phyloP scores from a whole-genome alignment of 371 early-diverging fungal genomes.

The Haplosporangium sp. region DNA sequence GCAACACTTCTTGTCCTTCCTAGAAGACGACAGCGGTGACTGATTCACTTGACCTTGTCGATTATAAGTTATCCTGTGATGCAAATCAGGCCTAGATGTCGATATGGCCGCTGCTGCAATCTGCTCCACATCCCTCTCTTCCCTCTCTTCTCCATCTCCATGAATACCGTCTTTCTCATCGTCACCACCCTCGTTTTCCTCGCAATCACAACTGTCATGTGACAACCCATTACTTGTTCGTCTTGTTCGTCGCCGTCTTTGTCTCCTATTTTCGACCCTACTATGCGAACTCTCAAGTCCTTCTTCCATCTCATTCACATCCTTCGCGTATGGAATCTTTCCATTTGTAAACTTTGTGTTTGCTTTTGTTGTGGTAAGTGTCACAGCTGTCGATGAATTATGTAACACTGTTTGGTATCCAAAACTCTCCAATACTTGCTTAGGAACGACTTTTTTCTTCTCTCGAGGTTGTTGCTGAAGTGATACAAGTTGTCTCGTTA shows the following conservation, averaged over 20 bases:
- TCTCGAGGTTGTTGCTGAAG: slow-evolving; percentile 28
- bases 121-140: slow-evolving; percentile 24
- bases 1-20: neutral
- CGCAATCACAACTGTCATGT: neutral
- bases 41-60: slow-evolving; percentile 6
- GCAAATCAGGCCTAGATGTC: slow-evolving; percentile 18
- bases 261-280: slow-evolving; percentile 15
- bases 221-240: neutral
- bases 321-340: slow-evolving; percentile 19
- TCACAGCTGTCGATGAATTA: slow-evolving; percentile 10
- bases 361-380: neutral
- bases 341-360: slow-evolving; percentile 18
- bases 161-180: neutral
- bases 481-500: slow-evolving; percentile 5
- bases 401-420: slow-evolving; percentile 38
- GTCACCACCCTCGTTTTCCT: slow-evolving; percentile 1
- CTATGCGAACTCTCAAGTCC: slow-evolving; percentile 24
- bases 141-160: neutral
- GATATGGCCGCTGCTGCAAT: slow-evolving; percentile 21
- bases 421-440: slow-evolving; percentile 29
- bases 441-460: slow-evolving; percentile 30
- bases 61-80: slow-evolving; percentile 1
- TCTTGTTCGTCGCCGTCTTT: slow-evolving; percentile 14
- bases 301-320: slow-evolving; percentile 51
- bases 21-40: neutral